A percentile compares a stretch with the other conserved stretches of the same genome.
phyloP scores from a whole-genome alignment of 2,329 filamentous ascomycete genomes.

The Camptophora hylomeconis region DNA sequence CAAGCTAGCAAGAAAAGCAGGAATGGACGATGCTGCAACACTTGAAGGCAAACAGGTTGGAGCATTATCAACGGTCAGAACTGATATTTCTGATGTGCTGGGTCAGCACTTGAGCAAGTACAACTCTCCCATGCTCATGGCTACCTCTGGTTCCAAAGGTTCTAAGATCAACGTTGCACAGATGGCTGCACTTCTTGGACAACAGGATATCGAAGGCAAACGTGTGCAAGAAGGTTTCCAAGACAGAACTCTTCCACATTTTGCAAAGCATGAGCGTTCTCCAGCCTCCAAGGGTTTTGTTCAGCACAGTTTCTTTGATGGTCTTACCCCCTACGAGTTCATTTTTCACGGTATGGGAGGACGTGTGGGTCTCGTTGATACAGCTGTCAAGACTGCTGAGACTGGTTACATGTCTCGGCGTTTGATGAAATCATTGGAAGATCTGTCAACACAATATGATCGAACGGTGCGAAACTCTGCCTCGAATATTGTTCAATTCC shows the following conservation, averaged over 20 bases:
- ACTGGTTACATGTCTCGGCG: slow-evolving; percentile 98
- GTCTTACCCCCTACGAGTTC: slow-evolving; percentile 80
- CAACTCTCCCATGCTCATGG: slow-evolving; percentile 93
- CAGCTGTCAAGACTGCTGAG: slow-evolving; percentile 95
- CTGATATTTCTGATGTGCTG: slow-evolving; percentile 81
- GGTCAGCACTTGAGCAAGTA: slow-evolving; percentile 78
- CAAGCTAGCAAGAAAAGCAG: slow-evolving; percentile 71
- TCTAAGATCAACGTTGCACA: slow-evolving; percentile 97
- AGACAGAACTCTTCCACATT: slow-evolving; percentile 86
- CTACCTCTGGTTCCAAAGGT: slow-evolving; percentile 91
- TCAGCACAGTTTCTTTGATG: slow-evolving; percentile 91
- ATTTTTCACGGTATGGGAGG: slow-evolving; percentile 97
- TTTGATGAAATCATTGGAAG: slow-evolving; percentile 94
- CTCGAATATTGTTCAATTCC: slow-evolving; percentile 84
- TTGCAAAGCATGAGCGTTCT: slow-evolving; percentile 81
- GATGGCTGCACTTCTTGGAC: slow-evolving; percentile 94
- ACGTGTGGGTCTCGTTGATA: slow-evolving; percentile 96
- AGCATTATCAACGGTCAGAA: slow-evolving; percentile 86
- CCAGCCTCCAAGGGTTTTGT: slow-evolving; percentile 97
- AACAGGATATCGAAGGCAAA: slow-evolving; percentile 90
- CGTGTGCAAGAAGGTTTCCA: slow-evolving; percentile 95
- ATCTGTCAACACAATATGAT: slow-evolving; percentile 86
- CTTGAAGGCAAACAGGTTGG: slow-evolving; percentile 75
- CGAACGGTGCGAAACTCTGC: slow-evolving; percentile 87
- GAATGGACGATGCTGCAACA: slow-evolving; percentile 54